Evolutionary conservation across 306 rosid genomes (phyloP).

Genomic region (Trifolium repens): DNA sequence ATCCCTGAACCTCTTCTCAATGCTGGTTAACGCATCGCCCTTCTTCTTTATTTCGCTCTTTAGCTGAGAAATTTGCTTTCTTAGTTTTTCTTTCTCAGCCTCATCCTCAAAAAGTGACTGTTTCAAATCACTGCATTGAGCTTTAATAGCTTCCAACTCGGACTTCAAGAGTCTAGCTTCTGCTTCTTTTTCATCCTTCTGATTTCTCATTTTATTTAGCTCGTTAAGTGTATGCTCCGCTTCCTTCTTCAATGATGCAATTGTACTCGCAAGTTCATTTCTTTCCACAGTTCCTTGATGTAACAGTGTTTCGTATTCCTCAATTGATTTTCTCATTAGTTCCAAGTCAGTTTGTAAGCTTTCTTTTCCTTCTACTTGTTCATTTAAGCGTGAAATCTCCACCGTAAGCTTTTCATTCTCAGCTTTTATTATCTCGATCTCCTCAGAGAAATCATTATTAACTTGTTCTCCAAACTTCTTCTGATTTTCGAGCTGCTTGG

Average conservation of each 20-base stretch:
- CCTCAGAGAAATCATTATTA: slow-evolving; percentile 56
- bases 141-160: slow-evolving; percentile 66
- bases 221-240: slow-evolving; percentile 57
- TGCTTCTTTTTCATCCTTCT: slow-evolving; percentile 62
- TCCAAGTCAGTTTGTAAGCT: slow-evolving; percentile 57
- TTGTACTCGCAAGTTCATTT: slow-evolving; percentile 58
- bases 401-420: slow-evolving; percentile 64
- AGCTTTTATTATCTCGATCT: slow-evolving; percentile 54
- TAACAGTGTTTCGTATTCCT: slow-evolving; percentile 59
- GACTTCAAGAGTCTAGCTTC: slow-evolving; percentile 50
- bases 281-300: slow-evolving; percentile 60
- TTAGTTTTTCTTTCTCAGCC: slow-evolving; percentile 74
- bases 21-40: slow-evolving; percentile 55
- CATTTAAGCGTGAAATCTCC: slow-evolving; percentile 52
- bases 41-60: slow-evolving; percentile 72
- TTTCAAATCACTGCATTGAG: slow-evolving; percentile 63
- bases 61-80: slow-evolving; percentile 65
- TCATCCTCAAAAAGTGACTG: slow-evolving; percentile 63
- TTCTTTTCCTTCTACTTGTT: slow-evolving; percentile 58
- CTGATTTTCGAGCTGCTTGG: slow-evolving; percentile 64
- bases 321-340: slow-evolving; percentile 55
- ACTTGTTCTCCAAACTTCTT: slow-evolving; percentile 58
- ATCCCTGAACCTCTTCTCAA: slow-evolving; percentile 70
- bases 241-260: slow-evolving; percentile 65
- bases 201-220: slow-evolving; percentile 51